Percentiles rank a stretch among this genome's conserved stretches.
These are phyloP conservation scores for Paecilomyces formosus DNA, from an alignment of 2,329 filamentous ascomycete species.

Conservation along the genomic window DNA sequence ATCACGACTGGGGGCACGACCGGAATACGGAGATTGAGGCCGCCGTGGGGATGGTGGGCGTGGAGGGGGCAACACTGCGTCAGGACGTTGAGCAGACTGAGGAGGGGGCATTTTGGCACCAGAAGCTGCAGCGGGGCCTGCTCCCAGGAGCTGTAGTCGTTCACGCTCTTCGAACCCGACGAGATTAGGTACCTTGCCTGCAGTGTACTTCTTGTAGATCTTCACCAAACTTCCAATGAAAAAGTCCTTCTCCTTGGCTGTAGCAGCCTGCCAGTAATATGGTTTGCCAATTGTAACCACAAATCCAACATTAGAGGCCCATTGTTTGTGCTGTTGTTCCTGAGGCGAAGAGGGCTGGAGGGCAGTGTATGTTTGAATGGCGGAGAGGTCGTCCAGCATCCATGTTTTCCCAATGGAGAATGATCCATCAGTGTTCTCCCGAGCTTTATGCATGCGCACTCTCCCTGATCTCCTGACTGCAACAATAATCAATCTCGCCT, in stretches of 20 bases:
- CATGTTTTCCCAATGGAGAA: conserved; percentile 99
- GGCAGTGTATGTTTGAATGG: conserved; percentile 74
- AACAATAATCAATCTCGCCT: conserved; percentile 84
- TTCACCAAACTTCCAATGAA: conserved; percentile 95
- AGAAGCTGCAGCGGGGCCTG: conserved; percentile 14
- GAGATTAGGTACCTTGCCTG: conserved; percentile 70
- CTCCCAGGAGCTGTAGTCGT: conserved; percentile 64
- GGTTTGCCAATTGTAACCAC: conserved; percentile 83
- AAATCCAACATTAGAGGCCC: conserved; percentile 80
- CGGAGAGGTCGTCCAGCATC: conserved; percentile 82
- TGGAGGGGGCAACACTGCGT: conserved; percentile 18
- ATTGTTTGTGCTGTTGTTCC: conserved; percentile 58
- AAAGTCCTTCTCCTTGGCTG: conserved; percentile 95
- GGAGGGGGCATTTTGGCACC: conserved; percentile 17
- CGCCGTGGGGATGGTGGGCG: conserved; percentile 19
- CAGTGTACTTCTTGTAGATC: conserved; percentile 94
- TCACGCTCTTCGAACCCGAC: conserved; percentile 76
- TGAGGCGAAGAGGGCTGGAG: conserved; percentile 50
- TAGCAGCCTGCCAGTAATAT: conserved; percentile 94
- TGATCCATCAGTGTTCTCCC: conserved; percentile 86
- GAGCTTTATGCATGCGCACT: conserved; percentile 92
- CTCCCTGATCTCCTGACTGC: conserved; percentile 86
- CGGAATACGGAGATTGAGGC: conserved; percentile 22
- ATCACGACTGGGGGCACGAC: conserved; percentile 31
- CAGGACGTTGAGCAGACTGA: conserved; percentile 14